These are phyloP conservation scores for Mesotaenium endlicherianum DNA, from an alignment of 139 green algal genomes.

Conservation along the genomic window DNA sequence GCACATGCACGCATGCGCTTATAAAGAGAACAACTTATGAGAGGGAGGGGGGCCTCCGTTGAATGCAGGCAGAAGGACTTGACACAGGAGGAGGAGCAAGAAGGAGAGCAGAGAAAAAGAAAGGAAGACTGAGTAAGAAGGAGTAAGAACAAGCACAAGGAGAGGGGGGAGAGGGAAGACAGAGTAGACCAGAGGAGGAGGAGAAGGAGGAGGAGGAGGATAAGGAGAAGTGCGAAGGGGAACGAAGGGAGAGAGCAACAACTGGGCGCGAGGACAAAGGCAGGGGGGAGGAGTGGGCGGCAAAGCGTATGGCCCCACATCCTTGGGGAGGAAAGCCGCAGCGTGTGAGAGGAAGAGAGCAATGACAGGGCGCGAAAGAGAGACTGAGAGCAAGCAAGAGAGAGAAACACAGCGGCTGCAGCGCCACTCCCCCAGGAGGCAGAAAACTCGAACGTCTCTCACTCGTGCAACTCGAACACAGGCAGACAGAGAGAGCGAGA, in stretches of 20 bases:
- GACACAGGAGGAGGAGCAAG: neutral
- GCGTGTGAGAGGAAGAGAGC: neutral
- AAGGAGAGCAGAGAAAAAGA: neutral
- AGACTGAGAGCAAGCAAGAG: neutral
- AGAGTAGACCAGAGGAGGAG: neutral
- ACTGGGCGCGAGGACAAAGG: neutral
- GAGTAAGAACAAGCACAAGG: neutral
- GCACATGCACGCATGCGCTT: too few species aligned
- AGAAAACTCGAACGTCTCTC: neutral
- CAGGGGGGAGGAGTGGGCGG: too few species aligned
- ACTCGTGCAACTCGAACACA: neutral
- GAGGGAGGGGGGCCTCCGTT: too few species aligned
- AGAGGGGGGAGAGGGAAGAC: neutral
- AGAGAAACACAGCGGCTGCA: neutral
- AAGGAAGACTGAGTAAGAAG: neutral
- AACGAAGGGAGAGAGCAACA: neutral
- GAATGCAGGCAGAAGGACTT: neutral
- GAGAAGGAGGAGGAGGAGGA: neutral
- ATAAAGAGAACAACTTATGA: too few species aligned
- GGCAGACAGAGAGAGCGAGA: neutral
- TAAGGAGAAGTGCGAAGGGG: neutral
- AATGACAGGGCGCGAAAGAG: neutral
- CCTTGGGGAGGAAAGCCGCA: too few species aligned
- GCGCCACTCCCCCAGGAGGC: neutral
- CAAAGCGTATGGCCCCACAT: too few species aligned